Evolutionary conservation across 2,329 filamentous ascomycete species (phyloP).

Genomic region (Alternaria panax): DNA sequence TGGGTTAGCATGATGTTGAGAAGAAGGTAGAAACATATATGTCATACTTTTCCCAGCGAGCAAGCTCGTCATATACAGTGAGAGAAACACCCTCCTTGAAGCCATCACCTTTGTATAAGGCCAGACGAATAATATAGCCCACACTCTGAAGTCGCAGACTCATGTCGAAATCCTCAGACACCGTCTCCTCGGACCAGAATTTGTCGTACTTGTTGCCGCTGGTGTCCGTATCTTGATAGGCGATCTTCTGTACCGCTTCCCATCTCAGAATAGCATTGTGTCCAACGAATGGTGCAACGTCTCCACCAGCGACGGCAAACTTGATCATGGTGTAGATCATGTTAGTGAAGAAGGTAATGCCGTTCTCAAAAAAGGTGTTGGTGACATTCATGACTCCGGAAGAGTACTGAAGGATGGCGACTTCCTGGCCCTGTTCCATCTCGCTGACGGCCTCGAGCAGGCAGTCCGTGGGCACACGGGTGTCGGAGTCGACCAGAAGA

Average conservation of each 20-base stretch:
- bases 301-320: slow-evolving; percentile 74
- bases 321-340: slow-evolving; percentile 77
- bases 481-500: slow-evolving; percentile 62
- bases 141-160: slow-evolving; percentile 73
- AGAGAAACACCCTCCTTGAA: slow-evolving; percentile 79
- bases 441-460: slow-evolving; percentile 80
- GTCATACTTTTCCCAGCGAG: slow-evolving; percentile 70
- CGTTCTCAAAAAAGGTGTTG: slow-evolving; percentile 75
- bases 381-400: slow-evolving; percentile 76
- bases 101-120: slow-evolving; percentile 71
- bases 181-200: slow-evolving; percentile 78
- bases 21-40: too few relatives aligned
- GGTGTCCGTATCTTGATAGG: slow-evolving; percentile 44
- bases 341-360: slow-evolving; percentile 80
- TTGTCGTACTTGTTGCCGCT: slow-evolving; percentile 61
- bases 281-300: slow-evolving; percentile 77
- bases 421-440: slow-evolving; percentile 80
- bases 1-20: slow-evolving; percentile 1
- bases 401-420: slow-evolving; percentile 78
- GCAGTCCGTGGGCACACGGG: slow-evolving; percentile 69
- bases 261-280: slow-evolving; percentile 80
- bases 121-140: slow-evolving; percentile 73
- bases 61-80: slow-evolving; percentile 75
- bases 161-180: slow-evolving; percentile 82
- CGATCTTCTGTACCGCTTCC: slow-evolving; percentile 67